These are phyloP conservation scores for Eimeria sp. DNA, from an alignment of 169 alveolate species.

Conservation along the genomic window DNA sequence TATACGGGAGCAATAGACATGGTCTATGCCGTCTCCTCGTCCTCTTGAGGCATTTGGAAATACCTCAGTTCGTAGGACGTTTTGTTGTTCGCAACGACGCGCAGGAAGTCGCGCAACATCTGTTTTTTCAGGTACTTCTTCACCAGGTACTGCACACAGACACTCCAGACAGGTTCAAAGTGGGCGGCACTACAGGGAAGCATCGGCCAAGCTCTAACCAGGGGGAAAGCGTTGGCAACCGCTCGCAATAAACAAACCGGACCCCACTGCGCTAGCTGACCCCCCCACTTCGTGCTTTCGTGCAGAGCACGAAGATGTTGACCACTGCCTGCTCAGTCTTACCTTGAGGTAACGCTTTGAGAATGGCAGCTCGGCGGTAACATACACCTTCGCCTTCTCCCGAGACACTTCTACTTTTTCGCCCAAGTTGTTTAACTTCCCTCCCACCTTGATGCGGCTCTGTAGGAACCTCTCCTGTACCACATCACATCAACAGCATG, in stretches of 20 bases:
- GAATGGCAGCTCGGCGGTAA: slow-evolving; percentile 98
- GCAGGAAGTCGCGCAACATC: slow-evolving; percentile 98
- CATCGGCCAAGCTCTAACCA: background rate
- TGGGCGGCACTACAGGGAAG: background rate
- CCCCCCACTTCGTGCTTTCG: background rate
- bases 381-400: slow-evolving; percentile 94
- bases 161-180: background rate
- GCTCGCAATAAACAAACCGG: background rate
- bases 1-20: background rate
- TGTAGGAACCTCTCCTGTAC: slow-evolving; percentile 96
- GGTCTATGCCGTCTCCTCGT: slow-evolving; percentile 83
- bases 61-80: slow-evolving; percentile 88
- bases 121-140: slow-evolving; percentile 99
- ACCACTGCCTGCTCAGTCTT: background rate
- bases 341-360: slow-evolving; percentile 98
- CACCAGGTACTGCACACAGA: slow-evolving; percentile 96
- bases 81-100: slow-evolving; percentile 97
- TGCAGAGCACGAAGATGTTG: background rate
- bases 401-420: slow-evolving; percentile 92
- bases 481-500: background rate
- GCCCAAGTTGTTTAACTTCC: slow-evolving; percentile 98
- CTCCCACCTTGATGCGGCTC: slow-evolving; percentile 97
- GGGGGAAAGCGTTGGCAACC: background rate
- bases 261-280: background rate
- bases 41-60: slow-evolving; percentile 88